Evolutionary conservation across 192 early-diverging fungal genomes (phyloP), one percentile per base, ranked within the genome.

Genomic region (Coemansia sp.): DNA sequence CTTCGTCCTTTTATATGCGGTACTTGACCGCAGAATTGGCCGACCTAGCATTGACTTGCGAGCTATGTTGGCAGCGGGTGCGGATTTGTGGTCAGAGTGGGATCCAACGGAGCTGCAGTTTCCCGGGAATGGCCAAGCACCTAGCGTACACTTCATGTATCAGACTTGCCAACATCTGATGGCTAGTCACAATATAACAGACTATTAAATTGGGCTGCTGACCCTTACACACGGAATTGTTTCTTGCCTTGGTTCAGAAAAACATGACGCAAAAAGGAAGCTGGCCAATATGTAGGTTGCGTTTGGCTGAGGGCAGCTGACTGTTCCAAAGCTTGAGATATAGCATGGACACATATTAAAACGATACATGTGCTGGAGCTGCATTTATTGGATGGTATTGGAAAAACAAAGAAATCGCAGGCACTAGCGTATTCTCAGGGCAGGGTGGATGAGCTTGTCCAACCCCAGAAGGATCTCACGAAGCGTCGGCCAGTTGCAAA

Each of bases 401-500:
- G 9, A 0, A 6, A 20, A 25, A 25, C n/a, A n/a, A n/a, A n/a
- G n/a, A n/a, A n/a, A n/a, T n/a, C n/a, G n/a, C n/a, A n/a, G n/a
- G n/a, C n/a, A n/a, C n/a, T n/a, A n/a, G n/a, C n/a, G n/a, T 42
- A 19, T 17, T 44, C 15, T 6, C 17, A 28, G 8, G 20, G 50
- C 6, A 9, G 30, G 42, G 17, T 57, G 44, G 5, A 55, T 27
- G 31, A 65, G 10, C 3, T 15, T 30, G 17, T 66, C 44, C 9
- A 72, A 15, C 10, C 55, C 55, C 37, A 56, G 37, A 6, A 65
- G 11, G 3, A 65, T 20, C 3, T 25, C 14, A 6, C 31, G 56
- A 22, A 72, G 38, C 8, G 28, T 11, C 7, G 59, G 60, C 64
- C 64, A 73, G 47, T 37, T 50, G 27, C 64, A 73, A n/a, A 41